Conservation (phyloP, 306 rosid genomes). For the Neltuma alba region DNA sequence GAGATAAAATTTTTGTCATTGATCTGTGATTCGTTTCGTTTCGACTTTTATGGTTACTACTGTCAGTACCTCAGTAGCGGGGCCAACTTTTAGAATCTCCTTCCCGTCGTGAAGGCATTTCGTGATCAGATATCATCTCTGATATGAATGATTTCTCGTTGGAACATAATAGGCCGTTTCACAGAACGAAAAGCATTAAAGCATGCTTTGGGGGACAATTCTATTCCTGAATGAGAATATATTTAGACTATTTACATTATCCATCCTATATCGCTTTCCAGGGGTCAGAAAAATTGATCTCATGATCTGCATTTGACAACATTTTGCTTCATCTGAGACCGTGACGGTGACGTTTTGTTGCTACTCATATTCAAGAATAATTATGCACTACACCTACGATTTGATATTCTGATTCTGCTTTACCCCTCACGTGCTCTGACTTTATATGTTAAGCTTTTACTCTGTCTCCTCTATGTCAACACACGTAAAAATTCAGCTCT, state of each 20-base stretch:
- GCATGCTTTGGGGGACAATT: background rate
- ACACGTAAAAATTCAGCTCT: background rate
- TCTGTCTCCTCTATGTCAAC: background rate
- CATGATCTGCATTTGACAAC: background rate
- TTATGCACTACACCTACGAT: background rate
- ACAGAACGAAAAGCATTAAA: background rate
- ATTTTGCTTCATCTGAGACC: background rate
- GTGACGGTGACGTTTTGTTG: background rate
- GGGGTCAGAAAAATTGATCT: background rate
- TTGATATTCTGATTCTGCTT: background rate
- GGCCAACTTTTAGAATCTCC: background rate
- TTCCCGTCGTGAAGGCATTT: background rate
- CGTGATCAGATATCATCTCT: background rate
- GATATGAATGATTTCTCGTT: background rate
- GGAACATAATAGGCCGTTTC: background rate
- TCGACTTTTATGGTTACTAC: background rate
- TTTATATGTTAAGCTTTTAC: background rate
- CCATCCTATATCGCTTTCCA: background rate
- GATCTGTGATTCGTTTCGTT: background rate
- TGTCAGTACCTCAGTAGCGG: background rate
- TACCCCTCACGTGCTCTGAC: background rate
- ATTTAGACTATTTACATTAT: background rate
- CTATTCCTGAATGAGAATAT: background rate
- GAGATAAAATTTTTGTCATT: background rate
- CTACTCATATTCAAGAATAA: background rate